Base-by-base conservation (phyloP, 140 eudicot genomes). In the Artemisia princeps region DNA sequence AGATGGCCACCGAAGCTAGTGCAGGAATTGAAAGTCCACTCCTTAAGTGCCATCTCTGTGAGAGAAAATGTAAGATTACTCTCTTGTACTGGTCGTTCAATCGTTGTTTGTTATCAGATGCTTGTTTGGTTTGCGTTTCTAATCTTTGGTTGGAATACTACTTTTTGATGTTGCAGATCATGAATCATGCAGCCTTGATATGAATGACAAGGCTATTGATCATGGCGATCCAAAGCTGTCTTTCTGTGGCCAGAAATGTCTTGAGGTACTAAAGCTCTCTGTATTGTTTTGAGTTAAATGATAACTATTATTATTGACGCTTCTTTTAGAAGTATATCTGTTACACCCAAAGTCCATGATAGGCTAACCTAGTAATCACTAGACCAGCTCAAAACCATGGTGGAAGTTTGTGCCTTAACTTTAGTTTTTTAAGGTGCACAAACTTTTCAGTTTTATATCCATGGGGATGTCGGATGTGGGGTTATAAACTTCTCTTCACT, bases 181-280 rank as follows among this genome's bases (percentile, higher is more conserved):
- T 74, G 69, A 76, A 68, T 75, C 87, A 71, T 92, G 99, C 82
- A 71, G 80, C 57, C 65, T 57, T 75, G 82, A 75, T 64, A 77
- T 76, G 76, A 74, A 62, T 74, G 78, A 66, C 51, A 40, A 71
- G 56, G 72, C 86, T 70, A 64, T 46, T 60, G 73, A 74, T 67
- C 65, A 78, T 26, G 60, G 63, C 52, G 79, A 70, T 74, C 46
- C 78, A 67, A 68, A 77, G 4, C 1, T 70, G 28, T 77, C 79
- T 10, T 92, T 92, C 65, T 92, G 99, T 79, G 86, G 88, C 65
- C 74, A 55, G 57, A 79, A 82, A 55, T 92, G 99, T 80, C 84
- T 58, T 69, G 84, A 88, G 99, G 99, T 92, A 92, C 50, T 52
- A 37, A 61, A 60, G 12, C 54, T 64, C 17, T 30, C 33, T 61